A percentile compares a stretch with the other conserved stretches of the same genome.
These are phyloP conservation scores for Trichosporon sp. DNA, from an alignment of 1,284 basidiomycete genomes.

Conservation along the genomic window DNA sequence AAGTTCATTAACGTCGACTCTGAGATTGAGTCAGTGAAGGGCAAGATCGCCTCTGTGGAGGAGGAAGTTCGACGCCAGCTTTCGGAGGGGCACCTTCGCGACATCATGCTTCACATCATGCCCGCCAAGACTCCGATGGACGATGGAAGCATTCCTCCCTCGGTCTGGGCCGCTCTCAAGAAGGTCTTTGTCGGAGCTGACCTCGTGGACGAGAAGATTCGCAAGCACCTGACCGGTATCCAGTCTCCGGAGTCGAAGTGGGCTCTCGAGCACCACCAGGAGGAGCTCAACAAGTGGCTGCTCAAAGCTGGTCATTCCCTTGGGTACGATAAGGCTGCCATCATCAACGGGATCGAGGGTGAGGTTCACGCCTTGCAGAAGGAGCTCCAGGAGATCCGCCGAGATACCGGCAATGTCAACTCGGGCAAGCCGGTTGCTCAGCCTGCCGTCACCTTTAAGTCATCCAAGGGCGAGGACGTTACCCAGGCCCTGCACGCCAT, in stretches of 20 bases:
- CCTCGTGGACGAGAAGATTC: constrained; percentile 4
- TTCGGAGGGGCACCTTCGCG: constrained; percentile 2
- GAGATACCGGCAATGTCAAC: constrained; percentile 41
- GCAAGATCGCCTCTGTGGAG: constrained; percentile 25
- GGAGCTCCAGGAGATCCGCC: constrained; percentile 21
- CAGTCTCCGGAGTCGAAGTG: constrained; percentile 32
- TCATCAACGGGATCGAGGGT: constrained; percentile 48
- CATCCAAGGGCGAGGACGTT: constrained; percentile 73
- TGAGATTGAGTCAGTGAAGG: constrained; percentile 10
- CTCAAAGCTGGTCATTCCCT: constrained; percentile 11
- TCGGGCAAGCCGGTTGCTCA: constrained; percentile 31
- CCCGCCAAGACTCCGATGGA: constrained; percentile 6
- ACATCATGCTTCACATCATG: constrained; percentile 17
- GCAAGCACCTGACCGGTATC: not conserved
- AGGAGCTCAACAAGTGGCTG: constrained; percentile 15
- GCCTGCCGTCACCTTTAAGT: constrained; percentile 65
- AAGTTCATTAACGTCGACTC: constrained; percentile 1
- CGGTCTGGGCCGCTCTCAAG: constrained; percentile 58
- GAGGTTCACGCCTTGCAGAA: constrained; percentile 51
- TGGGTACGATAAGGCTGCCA: constrained; percentile 17
- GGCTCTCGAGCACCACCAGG: constrained; percentile 17
- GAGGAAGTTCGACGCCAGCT: constrained; percentile 31
- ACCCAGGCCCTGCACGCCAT: constrained; percentile 70
- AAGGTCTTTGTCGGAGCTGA: constrained; percentile 51
- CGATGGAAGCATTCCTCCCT: constrained; percentile 10